Percentiles rank a stretch among this genome's conserved stretches.
These are phyloP conservation scores for Paracorniculantispora psalliotae DNA, from an alignment of 2,329 filamentous ascomycete genomes.

Conservation along the genomic window DNA sequence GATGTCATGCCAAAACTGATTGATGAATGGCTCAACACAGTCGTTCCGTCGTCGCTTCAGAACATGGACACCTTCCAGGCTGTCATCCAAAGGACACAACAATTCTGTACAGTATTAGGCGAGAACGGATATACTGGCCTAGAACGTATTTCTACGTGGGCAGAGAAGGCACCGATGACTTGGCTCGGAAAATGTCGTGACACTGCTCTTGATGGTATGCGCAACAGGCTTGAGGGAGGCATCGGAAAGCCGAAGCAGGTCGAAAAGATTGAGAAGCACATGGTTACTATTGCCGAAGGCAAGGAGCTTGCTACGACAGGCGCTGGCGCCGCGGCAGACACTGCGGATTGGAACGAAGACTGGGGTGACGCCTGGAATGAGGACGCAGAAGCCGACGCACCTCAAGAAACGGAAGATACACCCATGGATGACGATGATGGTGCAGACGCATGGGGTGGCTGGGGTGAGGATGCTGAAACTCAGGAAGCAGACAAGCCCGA, in stretches of 20 bases:
- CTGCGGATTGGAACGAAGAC: constrained; percentile 66
- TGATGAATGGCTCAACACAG: constrained; percentile 66
- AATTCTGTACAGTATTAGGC: constrained; percentile 61
- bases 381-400: constrained; percentile 35
- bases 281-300: constrained; percentile 63
- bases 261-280: constrained; percentile 79
- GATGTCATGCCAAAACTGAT: constrained; percentile 64
- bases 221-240: constrained; percentile 61
- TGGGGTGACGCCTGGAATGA: constrained; percentile 81
- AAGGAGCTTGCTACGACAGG: constrained; percentile 56
- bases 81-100: constrained; percentile 58
- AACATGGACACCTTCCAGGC: constrained; percentile 68
- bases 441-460: constrained; percentile 80
- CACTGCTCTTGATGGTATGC: constrained; percentile 68
- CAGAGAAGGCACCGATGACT: constrained; percentile 69
- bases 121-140: constrained; percentile 58
- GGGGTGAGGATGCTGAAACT: constrained; percentile 48
- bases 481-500: constrained; percentile 16
- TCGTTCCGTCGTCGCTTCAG: constrained; percentile 69
- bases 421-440: constrained; percentile 35
- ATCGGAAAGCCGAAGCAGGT: constrained; percentile 65
- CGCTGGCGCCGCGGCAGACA: constrained; percentile 37
- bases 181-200: constrained; percentile 86
- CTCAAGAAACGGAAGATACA: constrained; percentile 15
- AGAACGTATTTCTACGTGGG: constrained; percentile 70